Evolutionary conservation across 352 stramenopile species (phyloP), one percentile per base, ranked within the genome.

Genomic region (Thalassiosira mediterranea): DNA sequence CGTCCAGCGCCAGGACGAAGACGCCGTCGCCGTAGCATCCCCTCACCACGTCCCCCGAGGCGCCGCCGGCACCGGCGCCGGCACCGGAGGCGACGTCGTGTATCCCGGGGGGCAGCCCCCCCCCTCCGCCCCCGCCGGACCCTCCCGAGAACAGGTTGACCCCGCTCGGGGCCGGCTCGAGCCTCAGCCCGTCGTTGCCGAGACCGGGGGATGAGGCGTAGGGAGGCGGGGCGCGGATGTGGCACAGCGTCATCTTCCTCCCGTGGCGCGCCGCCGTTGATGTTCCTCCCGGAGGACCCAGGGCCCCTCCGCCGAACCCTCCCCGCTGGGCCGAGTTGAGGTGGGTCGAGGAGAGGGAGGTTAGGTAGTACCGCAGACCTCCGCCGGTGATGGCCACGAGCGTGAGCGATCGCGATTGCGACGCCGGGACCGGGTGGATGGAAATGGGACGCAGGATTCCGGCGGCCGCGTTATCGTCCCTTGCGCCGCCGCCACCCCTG

Each of bases 281-380:
- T 51, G 51, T 37, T 13, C 53, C 17, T 19, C 56, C 34, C 13
- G 57, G 3, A 21, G 7, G 15, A 34, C 10, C 17, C 46, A 25
- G 47, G 19, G 21, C 26, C 10, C 34, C 26, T 17, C 31, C 8
- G 8, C 28, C 52, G 17, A n/a, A n/a, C 19, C 59, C 47, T 31
- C 40, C 34, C 10, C 58, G 28, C 31, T 77, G 73, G 23, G 73
- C 73, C 11, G 68, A 53, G 28, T 66, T 81, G 3, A 90, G 72
- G 4, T 56, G 65, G n/a, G 72, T 78, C 0, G 74, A 74, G n/a
- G 92, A 94, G 52, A 97, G 93, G 0, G 87, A 93, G 0, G 94
- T 96, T 17, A 98, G 76, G 77, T 97, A 98, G 49, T 97, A 97
- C 42, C 96, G 91, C 37, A 98, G 93, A n/a, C 95, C 95, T 47